Evolutionary conservation across 2,329 filamentous ascomycete species (phyloP).

Genomic region (Sclerotinia sclerotiorum): DNA sequence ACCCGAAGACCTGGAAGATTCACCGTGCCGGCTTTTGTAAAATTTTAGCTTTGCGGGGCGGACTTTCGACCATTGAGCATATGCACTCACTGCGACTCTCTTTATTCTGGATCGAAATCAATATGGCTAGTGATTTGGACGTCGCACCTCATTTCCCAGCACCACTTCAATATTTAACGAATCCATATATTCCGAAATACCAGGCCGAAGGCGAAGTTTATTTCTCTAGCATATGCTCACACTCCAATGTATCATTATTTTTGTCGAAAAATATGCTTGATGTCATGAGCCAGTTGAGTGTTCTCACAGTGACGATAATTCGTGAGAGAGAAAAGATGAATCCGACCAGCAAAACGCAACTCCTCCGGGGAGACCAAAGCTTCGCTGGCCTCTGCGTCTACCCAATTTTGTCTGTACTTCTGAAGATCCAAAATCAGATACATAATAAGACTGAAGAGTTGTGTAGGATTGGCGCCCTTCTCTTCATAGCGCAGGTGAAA

Average conservation of each 20-base stretch:
- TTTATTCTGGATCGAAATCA: slow-evolving; percentile 18
- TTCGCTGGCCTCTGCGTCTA: slow-evolving; percentile 16
- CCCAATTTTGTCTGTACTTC: background rate
- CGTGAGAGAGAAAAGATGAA: background rate
- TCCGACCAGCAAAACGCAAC: background rate
- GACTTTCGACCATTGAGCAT: slow-evolving; percentile 9
- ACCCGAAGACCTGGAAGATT: background rate
- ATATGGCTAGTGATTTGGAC: slow-evolving; percentile 15
- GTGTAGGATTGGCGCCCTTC: slow-evolving; percentile 1
- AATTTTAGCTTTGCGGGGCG: slow-evolving; percentile 1
- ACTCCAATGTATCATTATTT: background rate
- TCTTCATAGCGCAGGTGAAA: background rate
- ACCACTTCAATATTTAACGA: background rate
- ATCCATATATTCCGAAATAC: background rate
- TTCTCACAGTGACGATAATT: background rate
- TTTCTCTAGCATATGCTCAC: background rate
- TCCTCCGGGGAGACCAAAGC: background rate
- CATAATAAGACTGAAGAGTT: background rate
- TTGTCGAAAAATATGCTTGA: background rate
- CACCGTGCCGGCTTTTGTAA: slow-evolving; percentile 13
- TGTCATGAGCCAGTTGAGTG: slow-evolving; percentile 5
- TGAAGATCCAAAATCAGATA: background rate
- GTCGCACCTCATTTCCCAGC: background rate
- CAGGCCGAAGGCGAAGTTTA: background rate
- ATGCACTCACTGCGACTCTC: background rate